phyloP scores from a whole-genome alignment of 495 filamentous ascomycete genomes.

The Penicillium parvum region DNA sequence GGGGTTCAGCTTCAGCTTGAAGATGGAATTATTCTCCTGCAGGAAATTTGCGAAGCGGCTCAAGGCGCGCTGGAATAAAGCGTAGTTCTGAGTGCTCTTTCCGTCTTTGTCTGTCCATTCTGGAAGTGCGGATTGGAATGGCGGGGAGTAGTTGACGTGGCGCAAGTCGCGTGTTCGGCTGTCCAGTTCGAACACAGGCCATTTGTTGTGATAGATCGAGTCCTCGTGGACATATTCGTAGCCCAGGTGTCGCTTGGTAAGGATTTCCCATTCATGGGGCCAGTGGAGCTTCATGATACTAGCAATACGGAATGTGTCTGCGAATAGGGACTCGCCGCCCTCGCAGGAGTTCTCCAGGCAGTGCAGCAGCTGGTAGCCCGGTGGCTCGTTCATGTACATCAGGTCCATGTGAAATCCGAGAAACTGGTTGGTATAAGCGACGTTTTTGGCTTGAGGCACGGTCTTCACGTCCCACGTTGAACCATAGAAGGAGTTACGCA shows the following conservation, averaged over 20 bases:
- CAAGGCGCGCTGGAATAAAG: slow-evolving; percentile 30
- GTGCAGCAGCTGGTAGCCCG: slow-evolving; percentile 79
- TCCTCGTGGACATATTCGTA: slow-evolving; percentile 69
- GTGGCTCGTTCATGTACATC: slow-evolving; percentile 76
- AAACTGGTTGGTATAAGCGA: slow-evolving; percentile 78
- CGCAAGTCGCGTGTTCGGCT: slow-evolving; percentile 15
- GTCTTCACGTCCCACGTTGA: slow-evolving; percentile 81
- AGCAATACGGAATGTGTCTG: slow-evolving; percentile 63
- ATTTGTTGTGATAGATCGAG: slow-evolving; percentile 52
- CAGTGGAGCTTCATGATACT: slow-evolving; percentile 29
- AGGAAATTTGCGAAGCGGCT: slow-evolving; percentile 28
- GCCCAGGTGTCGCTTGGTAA: slow-evolving; percentile 43
- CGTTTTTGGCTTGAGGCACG: slow-evolving; percentile 74
- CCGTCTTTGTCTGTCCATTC: slow-evolving; percentile 2
- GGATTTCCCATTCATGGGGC: slow-evolving; percentile 25
- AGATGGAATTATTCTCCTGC: slow-evolving; percentile 47
- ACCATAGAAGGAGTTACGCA: slow-evolving; percentile 86
- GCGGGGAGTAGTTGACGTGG: slow-evolving; percentile 66
- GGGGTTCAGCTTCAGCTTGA: slow-evolving; percentile 66
- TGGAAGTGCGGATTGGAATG: slow-evolving; percentile 55
- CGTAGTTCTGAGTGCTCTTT: neutral
- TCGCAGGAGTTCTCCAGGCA: slow-evolving; percentile 70
- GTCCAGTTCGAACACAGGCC: slow-evolving; percentile 50
- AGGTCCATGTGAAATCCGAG: slow-evolving; percentile 91
- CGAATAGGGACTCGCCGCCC: slow-evolving; percentile 80